phyloP scores from a whole-genome alignment of 1,284 basidiomycete species.

The Hypsizygus ulmarius region DNA sequence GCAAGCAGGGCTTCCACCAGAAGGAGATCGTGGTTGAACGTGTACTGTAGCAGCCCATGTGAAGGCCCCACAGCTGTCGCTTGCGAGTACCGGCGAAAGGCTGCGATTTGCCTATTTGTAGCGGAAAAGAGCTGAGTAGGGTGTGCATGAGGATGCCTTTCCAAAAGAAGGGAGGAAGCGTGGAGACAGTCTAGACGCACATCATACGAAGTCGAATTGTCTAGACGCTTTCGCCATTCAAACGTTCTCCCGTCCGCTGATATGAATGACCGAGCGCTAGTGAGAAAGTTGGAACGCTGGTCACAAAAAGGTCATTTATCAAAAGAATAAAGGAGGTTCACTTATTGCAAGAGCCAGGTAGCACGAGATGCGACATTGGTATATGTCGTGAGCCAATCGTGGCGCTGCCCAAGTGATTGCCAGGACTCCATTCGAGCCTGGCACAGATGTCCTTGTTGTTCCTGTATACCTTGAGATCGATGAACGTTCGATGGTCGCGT shows the following conservation, averaged over 20 bases:
- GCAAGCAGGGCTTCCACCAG: slow-evolving; percentile 63
- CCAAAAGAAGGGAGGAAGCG: slow-evolving; percentile 11
- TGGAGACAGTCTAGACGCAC: slow-evolving; percentile 30
- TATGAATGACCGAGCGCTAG: slow-evolving; percentile 58
- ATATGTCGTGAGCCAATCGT: slow-evolving; percentile 52
- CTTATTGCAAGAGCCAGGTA: slow-evolving; percentile 49
- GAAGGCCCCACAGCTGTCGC: slow-evolving; percentile 59
- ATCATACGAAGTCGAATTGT: slow-evolving; percentile 52
- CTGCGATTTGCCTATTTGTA: slow-evolving; percentile 49
- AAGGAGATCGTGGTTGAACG: slow-evolving; percentile 56
- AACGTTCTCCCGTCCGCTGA: slow-evolving; percentile 50
- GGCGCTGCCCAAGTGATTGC: slow-evolving; percentile 54
- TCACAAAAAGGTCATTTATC: slow-evolving; percentile 17
- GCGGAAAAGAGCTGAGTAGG: slow-evolving; percentile 43
- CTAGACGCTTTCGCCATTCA: slow-evolving; percentile 59
- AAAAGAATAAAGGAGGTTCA: slow-evolving; percentile 29
- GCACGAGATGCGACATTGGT: slow-evolving; percentile 62
- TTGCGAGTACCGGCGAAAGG: slow-evolving; percentile 52
- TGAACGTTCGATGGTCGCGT: slow-evolving; percentile 6
- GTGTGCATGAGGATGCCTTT: slow-evolving; percentile 1
- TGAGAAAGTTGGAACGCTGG: slow-evolving; percentile 19
- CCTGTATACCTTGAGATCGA: slow-evolving; percentile 39
- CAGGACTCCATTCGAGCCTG: slow-evolving; percentile 59
- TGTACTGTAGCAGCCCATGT: slow-evolving; percentile 61
- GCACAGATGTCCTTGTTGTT: slow-evolving; percentile 56